phyloP scores from a whole-genome alignment of 768 basidiomycete species.

The Coprinellus micaceus region DNA sequence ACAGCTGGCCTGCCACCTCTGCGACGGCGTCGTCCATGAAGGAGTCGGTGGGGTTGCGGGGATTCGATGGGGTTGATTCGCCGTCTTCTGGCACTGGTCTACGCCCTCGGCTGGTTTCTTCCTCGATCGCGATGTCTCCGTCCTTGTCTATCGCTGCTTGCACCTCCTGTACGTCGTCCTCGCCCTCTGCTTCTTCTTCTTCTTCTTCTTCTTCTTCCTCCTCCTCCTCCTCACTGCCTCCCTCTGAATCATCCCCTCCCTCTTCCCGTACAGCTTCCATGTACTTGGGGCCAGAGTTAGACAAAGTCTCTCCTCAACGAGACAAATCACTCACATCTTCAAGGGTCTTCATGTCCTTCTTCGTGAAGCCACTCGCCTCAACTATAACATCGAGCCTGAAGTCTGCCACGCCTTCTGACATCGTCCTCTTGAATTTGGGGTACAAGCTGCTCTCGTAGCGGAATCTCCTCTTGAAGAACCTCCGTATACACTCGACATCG shows the following conservation, averaged over 20 bases:
- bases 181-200: slow-evolving; percentile 20
- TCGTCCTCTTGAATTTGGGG: slow-evolving; percentile 73
- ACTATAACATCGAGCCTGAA: slow-evolving; percentile 88
- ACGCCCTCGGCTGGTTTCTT: slow-evolving; percentile 23
- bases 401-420: slow-evolving; percentile 47
- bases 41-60: too few relatives aligned
- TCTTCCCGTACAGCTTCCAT: slow-evolving; percentile 48
- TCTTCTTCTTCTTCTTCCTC: slow-evolving; percentile 28
- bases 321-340: slow-evolving; percentile 64
- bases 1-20: slow-evolving; percentile 23
- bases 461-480: slow-evolving; percentile 88
- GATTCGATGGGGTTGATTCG: neutral
- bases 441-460: slow-evolving; percentile 88
- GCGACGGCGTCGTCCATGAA: slow-evolving; percentile 10
- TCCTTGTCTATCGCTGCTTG: slow-evolving; percentile 27
- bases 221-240: slow-evolving; percentile 34
- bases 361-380: slow-evolving; percentile 89
- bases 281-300: slow-evolving; percentile 45
- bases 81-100: slow-evolving; percentile 21
- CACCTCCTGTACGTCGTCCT: slow-evolving; percentile 6
- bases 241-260: slow-evolving; percentile 24
- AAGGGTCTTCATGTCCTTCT: slow-evolving; percentile 74
- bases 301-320: slow-evolving; percentile 5
- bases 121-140: slow-evolving; percentile 36
- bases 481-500: slow-evolving; percentile 94